Evolutionary conservation across 2,329 filamentous ascomycete species (phyloP).

Genomic region (Trichoderma sp.): DNA sequence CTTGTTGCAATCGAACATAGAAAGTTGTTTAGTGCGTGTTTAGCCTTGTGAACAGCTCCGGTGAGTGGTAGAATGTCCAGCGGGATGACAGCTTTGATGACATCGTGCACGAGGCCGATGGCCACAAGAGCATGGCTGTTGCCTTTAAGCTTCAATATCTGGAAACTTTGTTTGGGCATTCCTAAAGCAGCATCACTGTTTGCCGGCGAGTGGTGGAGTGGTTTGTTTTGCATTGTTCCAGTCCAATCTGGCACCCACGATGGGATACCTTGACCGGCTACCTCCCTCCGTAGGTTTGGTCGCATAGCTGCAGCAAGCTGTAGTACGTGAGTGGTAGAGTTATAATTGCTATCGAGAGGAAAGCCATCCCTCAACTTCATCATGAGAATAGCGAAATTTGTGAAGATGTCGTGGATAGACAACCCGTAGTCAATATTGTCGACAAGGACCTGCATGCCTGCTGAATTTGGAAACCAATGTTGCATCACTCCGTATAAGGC

Average conservation of each 20-base stretch:
- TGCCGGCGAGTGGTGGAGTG: background rate
- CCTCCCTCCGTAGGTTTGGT: background rate
- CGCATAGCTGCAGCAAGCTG: slow-evolving; percentile 1
- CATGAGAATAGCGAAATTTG: background rate
- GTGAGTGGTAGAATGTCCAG: background rate
- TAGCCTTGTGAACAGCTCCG: background rate
- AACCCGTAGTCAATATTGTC: background rate
- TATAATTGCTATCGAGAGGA: background rate
- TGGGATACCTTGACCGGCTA: background rate
- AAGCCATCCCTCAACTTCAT: background rate
- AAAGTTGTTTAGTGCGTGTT: background rate
- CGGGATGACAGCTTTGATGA: background rate
- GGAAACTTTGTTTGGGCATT: background rate
- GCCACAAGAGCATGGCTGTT: background rate
- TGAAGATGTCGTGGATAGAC: background rate
- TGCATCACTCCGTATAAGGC: background rate
- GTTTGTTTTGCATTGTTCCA: background rate
- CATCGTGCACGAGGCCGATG: background rate
- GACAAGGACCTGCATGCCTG: background rate
- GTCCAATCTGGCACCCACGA: background rate
- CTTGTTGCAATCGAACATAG: background rate
- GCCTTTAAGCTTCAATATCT: background rate
- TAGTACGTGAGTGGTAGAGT: background rate
- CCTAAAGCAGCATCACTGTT: background rate
- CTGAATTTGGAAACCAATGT: background rate